Base-by-base conservation (phyloP, 495 filamentous ascomycete species). In the Tuber calosporum region DNA sequence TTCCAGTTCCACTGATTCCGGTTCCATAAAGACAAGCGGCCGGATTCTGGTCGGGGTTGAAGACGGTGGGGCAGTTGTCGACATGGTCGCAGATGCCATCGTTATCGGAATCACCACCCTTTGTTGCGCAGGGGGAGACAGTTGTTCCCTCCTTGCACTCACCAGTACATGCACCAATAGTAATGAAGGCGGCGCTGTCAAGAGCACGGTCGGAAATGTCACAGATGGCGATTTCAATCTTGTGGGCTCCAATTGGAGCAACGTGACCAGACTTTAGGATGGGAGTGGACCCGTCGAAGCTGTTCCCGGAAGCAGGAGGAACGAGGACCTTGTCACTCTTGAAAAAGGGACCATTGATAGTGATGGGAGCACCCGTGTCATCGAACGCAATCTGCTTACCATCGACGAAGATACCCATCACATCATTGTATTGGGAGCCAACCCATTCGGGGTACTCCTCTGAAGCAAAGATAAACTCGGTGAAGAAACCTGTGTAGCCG, bases 371-470 rank as follows among this genome's bases (percentile, higher is more conserved):
- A 40, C 69, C 69, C 39, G 41, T 70, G 17, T 26, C 30, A 68
- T 80, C 79, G 17, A 48, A 30, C 22, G 79, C 79, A 22, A 80
- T 73, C 45, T 80, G 78, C 2, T 70, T 8, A 20, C 79, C 79
- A 41, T 80, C 76, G 74, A 80, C 45, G 37, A 26, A 80, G 40
- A 80, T 78, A 48, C 79, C 79, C 30, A 80, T 74, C 48, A 71
- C 78, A 68, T 80, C 79, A 26, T 80, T 80, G 69, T 77, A 80
- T 15, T 70, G 26, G 41, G 69, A 69, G 19, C 69, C 74, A 48
- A 80, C 66, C 69, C 70, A 80, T 17, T 80, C 72, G 8, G 78
- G 79, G 38, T 80, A 80, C 36, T 80, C 79, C 67, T 80, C 74
- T 36, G 72, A 77, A 9, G 79, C 53, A 40, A 80, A 80, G 37